These are phyloP conservation scores for Phytophthora melonis DNA, from an alignment of 352 stramenopile species.

Conservation along the genomic window DNA sequence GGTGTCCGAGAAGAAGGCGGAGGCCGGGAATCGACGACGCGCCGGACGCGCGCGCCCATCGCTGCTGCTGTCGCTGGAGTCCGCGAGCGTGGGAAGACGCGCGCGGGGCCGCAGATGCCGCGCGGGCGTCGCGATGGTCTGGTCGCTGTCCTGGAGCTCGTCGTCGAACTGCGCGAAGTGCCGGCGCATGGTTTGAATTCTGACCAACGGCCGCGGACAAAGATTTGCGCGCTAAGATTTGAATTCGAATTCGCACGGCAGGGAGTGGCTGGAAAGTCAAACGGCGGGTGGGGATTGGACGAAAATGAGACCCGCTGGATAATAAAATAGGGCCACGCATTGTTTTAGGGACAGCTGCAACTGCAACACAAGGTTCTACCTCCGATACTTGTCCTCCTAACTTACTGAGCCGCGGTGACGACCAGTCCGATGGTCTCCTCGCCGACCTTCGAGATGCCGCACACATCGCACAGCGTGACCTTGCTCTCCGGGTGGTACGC, in stretches of 20 bases:
- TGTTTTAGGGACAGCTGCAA: constrained; percentile 19
- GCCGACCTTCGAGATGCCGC: constrained; percentile 93
- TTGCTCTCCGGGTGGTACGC: constrained; percentile 90
- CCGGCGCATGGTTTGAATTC: constrained; percentile 36
- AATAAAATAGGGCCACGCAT: constrained; percentile 34
- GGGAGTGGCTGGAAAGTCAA: constrained; percentile 15
- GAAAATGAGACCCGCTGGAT: background rate
- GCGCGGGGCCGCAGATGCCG: constrained; percentile 14
- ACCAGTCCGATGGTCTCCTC: constrained; percentile 97
- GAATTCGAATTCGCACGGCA: constrained; percentile 25
- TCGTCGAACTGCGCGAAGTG: constrained; percentile 66
- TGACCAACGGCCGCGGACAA: constrained; percentile 19
- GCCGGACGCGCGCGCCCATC: background rate
- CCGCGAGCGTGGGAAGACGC: constrained; percentile 27
- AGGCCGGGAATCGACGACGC: constrained; percentile 38
- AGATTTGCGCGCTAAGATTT: constrained; percentile 35
- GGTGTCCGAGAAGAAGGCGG: constrained; percentile 78
- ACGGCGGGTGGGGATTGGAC: constrained; percentile 19
- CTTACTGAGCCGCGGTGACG: constrained; percentile 68
- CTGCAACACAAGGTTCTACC: background rate
- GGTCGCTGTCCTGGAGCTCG: constrained; percentile 73
- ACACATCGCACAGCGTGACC: constrained; percentile 94
- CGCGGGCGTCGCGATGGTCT: constrained; percentile 53
- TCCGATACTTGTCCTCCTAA: background rate
- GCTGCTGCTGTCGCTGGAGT: constrained; percentile 21